Conservation (phyloP, 2,329 filamentous ascomycete genomes). For the Diaporthe amygdali region DNA sequence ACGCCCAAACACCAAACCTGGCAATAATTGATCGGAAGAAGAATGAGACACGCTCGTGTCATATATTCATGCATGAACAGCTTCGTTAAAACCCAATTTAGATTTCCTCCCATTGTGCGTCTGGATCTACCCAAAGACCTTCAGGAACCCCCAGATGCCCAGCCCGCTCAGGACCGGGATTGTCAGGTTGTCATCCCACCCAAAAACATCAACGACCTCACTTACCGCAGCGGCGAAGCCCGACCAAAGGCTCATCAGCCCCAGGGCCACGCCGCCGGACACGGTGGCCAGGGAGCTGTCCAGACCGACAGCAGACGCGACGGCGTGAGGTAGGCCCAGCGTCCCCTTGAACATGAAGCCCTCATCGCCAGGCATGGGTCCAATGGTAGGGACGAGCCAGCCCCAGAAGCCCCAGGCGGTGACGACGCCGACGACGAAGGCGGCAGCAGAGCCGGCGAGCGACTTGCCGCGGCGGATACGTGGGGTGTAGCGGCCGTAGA, state of each 20-base stretch:
- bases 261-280: slow-evolving; percentile 74
- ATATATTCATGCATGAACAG: not conserved
- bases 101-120: not conserved
- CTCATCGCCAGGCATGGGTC: slow-evolving; percentile 72
- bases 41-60: not conserved
- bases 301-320: slow-evolving; percentile 67
- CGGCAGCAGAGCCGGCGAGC: slow-evolving; percentile 84
- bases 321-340: slow-evolving; percentile 69
- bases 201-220: slow-evolving; percentile 89
- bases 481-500: slow-evolving; percentile 89
- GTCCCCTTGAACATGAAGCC: slow-evolving; percentile 81
- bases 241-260: slow-evolving; percentile 82
- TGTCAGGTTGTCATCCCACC: slow-evolving; percentile 96
- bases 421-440: slow-evolving; percentile 80
- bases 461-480: slow-evolving; percentile 88
- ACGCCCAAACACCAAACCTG: slow-evolving; percentile 1
- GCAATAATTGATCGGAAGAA: not conserved
- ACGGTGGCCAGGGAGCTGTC: slow-evolving; percentile 64
- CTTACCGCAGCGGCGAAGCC: slow-evolving; percentile 89
- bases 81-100: not conserved
- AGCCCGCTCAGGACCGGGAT: slow-evolving; percentile 91
- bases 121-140: slow-evolving; percentile 71
- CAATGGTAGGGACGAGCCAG: slow-evolving; percentile 73
- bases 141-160: slow-evolving; percentile 91
- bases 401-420: slow-evolving; percentile 91